phyloP scores from a whole-genome alignment of 441 rosid species.

The Populus hybrid region DNA sequence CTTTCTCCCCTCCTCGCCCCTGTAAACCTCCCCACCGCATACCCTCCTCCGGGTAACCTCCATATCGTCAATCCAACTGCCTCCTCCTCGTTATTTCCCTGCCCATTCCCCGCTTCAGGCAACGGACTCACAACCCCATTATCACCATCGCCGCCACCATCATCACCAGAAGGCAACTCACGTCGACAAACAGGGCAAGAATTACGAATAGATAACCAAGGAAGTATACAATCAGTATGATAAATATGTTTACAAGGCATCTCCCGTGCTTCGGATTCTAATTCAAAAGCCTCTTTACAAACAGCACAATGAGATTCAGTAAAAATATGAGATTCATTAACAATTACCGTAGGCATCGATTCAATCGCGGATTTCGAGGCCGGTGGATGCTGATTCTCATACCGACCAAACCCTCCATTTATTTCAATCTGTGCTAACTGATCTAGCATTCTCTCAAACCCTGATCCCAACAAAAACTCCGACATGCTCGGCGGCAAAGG shows the following conservation, averaged over 20 bases:
- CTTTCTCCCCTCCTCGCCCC: constrained; percentile 72
- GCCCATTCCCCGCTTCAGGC: constrained; percentile 49
- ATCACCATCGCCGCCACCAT: constrained; percentile 32
- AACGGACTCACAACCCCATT: constrained; percentile 20
- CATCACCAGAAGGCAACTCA: constrained; percentile 58
- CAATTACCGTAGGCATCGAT: constrained; percentile 60
- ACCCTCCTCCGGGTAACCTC: constrained; percentile 91
- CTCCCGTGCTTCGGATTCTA: constrained; percentile 60
- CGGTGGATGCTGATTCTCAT: constrained; percentile 49
- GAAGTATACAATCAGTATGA: constrained; percentile 78
- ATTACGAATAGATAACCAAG: constrained; percentile 76
- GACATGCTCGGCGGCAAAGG: constrained; percentile 69
- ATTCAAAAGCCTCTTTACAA: constrained; percentile 67
- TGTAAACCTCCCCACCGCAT: constrained; percentile 84
- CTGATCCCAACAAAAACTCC: constrained; percentile 76
- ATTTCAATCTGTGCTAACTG: constrained; percentile 74
- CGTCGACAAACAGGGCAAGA: constrained; percentile 93
- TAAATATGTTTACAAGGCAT: constrained; percentile 89
- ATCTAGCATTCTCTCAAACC: constrained; percentile 67
- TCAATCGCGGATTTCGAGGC: constrained; percentile 82
- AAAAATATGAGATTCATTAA: constrained; percentile 33
- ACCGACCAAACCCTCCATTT: constrained; percentile 47
- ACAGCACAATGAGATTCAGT: constrained; percentile 79
- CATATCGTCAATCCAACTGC: constrained; percentile 78
- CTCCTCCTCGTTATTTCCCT: constrained; percentile 41